phyloP scores from a whole-genome alignment of 2,329 filamentous ascomycete genomes.

The Paecilomyces formosus region DNA sequence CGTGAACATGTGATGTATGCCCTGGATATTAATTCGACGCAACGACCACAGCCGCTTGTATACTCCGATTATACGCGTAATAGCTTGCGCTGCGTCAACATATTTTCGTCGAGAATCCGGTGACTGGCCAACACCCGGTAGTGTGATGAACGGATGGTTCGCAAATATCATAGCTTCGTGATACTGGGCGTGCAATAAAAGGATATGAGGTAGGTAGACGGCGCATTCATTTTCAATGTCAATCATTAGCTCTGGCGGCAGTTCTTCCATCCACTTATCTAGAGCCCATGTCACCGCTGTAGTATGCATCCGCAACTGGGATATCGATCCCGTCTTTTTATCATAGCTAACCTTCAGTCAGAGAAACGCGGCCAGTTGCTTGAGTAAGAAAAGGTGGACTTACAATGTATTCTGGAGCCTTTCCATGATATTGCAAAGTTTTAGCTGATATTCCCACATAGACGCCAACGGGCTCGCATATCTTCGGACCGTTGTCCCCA shows the following conservation, averaged over 20 bases:
- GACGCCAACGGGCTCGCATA: slow-evolving; percentile 6
- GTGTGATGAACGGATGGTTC: slow-evolving; percentile 12
- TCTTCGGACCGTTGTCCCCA: background rate
- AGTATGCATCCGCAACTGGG: slow-evolving; percentile 5
- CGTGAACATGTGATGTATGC: slow-evolving; percentile 11
- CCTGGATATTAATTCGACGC: slow-evolving; percentile 11
- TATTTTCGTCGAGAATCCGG: slow-evolving; percentile 6
- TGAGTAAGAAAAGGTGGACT: background rate
- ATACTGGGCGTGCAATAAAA: slow-evolving; percentile 11
- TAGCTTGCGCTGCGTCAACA: slow-evolving; percentile 5
- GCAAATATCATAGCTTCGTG: slow-evolving; percentile 11
- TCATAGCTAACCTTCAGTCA: slow-evolving; percentile 4
- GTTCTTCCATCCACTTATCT: slow-evolving; percentile 5
- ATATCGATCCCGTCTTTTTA: slow-evolving; percentile 6
- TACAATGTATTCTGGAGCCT: slow-evolving; percentile 10
- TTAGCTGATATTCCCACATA: slow-evolving; percentile 10
- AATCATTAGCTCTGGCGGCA: slow-evolving; percentile 5
- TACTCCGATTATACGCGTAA: slow-evolving; percentile 5
- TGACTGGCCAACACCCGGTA: background rate
- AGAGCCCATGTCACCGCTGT: slow-evolving; percentile 6
- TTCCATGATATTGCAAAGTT: slow-evolving; percentile 8
- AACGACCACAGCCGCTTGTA: slow-evolving; percentile 9
- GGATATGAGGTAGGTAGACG: slow-evolving; percentile 10
- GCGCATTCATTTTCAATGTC: slow-evolving; percentile 1
- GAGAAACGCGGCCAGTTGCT: background rate